phyloP scores from a whole-genome alignment of 2,329 filamentous ascomycete genomes.

The Rhynchosporium graminicola region DNA sequence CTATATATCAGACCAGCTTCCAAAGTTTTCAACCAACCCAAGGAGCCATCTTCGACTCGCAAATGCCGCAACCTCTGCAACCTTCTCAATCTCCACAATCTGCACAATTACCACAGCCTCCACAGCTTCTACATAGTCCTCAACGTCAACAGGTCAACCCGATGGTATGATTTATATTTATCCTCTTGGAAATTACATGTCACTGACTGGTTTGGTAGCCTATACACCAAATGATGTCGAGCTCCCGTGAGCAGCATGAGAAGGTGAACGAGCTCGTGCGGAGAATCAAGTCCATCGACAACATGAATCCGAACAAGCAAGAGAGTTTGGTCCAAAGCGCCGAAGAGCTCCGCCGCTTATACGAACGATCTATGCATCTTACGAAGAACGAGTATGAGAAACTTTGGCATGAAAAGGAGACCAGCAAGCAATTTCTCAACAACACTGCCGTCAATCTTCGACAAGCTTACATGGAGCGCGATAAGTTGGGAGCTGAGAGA shows the following conservation, averaged over 20 bases:
- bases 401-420: background rate
- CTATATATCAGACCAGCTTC: background rate
- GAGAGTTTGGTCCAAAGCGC: constrained; percentile 5
- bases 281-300: constrained; percentile 5
- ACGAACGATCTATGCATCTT: background rate
- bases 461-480: constrained; percentile 18
- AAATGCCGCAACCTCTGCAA: background rate
- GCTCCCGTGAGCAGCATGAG: constrained; percentile 1
- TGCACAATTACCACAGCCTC: no score
- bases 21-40: constrained; percentile 2
- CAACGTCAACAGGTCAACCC: no score
- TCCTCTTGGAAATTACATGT: background rate
- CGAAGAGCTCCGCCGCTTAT: constrained; percentile 4
- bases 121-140: no score
- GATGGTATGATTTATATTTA: background rate
- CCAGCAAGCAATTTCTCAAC: background rate
- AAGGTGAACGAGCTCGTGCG: background rate
- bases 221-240: background rate
- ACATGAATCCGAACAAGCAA: background rate
- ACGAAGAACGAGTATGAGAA: background rate
- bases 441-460: constrained; percentile 13
- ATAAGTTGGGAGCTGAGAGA: constrained; percentile 13
- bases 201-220: constrained; percentile 10
- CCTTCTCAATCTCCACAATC: no score
- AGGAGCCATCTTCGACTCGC: background rate